Evolutionary conservation across 768 basidiomycete species (phyloP).

Genomic region (Suillus brevipes): DNA sequence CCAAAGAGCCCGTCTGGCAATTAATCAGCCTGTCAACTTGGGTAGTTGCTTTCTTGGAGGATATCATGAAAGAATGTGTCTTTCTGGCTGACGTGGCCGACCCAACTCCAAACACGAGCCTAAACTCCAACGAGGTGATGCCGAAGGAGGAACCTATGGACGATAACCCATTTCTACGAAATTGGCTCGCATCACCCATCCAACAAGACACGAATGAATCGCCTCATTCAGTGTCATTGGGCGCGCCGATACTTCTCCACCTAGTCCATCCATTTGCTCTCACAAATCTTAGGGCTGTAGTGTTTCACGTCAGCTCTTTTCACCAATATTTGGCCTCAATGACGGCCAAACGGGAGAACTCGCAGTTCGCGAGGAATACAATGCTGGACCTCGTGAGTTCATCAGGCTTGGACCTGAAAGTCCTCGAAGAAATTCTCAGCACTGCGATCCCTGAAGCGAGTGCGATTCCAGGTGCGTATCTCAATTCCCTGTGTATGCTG

Average conservation of each 20-base stretch:
- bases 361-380: conserved; percentile 62
- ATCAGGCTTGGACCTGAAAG: conserved; percentile 63
- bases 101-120: conserved; percentile 5
- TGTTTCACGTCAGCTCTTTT: conserved; percentile 61
- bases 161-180: conserved; percentile 23
- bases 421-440: conserved; percentile 49
- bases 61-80: conserved; percentile 55
- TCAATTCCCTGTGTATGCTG: neutral
- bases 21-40: conserved; percentile 62
- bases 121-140: conserved; percentile 5
- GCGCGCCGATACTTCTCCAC: conserved; percentile 51
- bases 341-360: conserved; percentile 57
- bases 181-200: conserved; percentile 33
- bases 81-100: conserved; percentile 31
- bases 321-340: conserved; percentile 52
- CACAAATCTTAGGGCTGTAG: conserved; percentile 47
- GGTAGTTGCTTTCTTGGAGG: conserved; percentile 62
- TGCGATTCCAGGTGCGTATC: conserved; percentile 22
- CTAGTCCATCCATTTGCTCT: conserved; percentile 63
- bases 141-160: conserved; percentile 31
- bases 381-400: conserved; percentile 62
- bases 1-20: conserved; percentile 70
- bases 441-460: conserved; percentile 30
- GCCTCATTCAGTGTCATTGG: conserved; percentile 22
- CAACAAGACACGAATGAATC: conserved; percentile 19